Evolutionary conservation across 1,284 basidiomycete genomes (phyloP).

Genomic region (Gomphus bonarii): DNA sequence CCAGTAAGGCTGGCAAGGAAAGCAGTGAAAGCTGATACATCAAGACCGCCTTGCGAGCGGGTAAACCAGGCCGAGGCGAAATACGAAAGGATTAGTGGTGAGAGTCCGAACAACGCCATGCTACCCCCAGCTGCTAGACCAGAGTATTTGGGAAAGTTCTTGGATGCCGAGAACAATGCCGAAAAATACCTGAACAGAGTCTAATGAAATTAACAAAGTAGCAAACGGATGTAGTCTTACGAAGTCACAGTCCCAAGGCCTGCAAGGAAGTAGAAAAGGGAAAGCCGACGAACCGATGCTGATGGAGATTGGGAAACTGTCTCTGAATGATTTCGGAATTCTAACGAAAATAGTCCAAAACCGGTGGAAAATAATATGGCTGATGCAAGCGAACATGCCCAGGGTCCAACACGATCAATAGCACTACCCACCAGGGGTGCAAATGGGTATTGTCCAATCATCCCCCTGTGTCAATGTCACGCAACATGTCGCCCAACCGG

Average conservation of each 20-base stretch:
- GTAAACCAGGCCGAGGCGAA: conserved; percentile 54
- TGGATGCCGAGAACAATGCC: conserved; percentile 62
- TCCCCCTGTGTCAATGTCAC: conserved; percentile 33
- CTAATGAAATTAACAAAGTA: not conserved
- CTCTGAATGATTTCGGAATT: conserved; percentile 35
- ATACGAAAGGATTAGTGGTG: conserved; percentile 60
- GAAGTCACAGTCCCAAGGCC: conserved; percentile 62
- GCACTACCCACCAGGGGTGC: conserved; percentile 48
- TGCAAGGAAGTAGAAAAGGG: conserved; percentile 47
- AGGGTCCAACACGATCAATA: conserved; percentile 48
- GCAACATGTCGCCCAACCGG: not conserved
- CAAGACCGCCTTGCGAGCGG: conserved; percentile 33
- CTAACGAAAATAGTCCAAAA: conserved; percentile 50
- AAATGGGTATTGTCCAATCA: conserved; percentile 61
- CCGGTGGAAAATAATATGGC: conserved; percentile 46
- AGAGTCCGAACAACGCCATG: conserved; percentile 66
- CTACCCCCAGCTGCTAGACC: conserved; percentile 57
- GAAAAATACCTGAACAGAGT: conserved; percentile 52
- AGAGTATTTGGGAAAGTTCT: conserved; percentile 50
- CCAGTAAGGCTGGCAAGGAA: conserved; percentile 49
- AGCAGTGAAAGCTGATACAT: conserved; percentile 44
- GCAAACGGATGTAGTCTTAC: conserved; percentile 31
- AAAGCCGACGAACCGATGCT: conserved; percentile 40
- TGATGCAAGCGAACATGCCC: conserved; percentile 53
- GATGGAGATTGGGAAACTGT: conserved; percentile 25